A percentile compares a stretch with the other conserved stretches of the same genome.
Conservation (phyloP, 441 rosid genomes). For the Eruca vesicaria region DNA sequence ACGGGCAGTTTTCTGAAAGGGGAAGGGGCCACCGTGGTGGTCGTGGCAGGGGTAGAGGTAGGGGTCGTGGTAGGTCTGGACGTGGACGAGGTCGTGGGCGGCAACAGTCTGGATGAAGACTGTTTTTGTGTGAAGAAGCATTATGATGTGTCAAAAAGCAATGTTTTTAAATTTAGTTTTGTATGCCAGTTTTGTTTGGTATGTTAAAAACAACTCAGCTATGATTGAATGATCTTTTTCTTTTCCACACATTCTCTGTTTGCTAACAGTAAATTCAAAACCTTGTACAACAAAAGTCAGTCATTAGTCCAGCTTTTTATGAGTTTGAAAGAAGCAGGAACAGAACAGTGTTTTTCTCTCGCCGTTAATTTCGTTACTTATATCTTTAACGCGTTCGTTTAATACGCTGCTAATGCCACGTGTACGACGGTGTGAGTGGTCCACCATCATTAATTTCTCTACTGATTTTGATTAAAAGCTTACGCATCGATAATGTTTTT, state of each 20-base stretch:
- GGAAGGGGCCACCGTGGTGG: slow-evolving; percentile 52
- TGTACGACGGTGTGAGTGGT: slow-evolving; percentile 12
- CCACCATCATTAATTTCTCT: slow-evolving; percentile 12
- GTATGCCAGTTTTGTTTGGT: slow-evolving; percentile 10
- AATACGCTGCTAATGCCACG: slow-evolving; percentile 10
- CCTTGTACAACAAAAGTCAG: neutral
- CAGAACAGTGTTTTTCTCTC: neutral
- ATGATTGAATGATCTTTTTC: neutral
- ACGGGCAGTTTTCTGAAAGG: slow-evolving; percentile 42
- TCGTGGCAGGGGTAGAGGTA: slow-evolving; percentile 40
- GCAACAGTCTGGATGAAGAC: slow-evolving; percentile 25
- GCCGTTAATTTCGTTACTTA: slow-evolving; percentile 23
- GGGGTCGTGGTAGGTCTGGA: slow-evolving; percentile 36
- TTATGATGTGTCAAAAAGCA: neutral
- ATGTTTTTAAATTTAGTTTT: slow-evolving; percentile 11
- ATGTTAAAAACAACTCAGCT: neutral
- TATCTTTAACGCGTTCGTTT: neutral
- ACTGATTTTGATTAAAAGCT: slow-evolving; percentile 32
- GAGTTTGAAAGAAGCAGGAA: neutral
- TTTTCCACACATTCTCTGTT: neutral
- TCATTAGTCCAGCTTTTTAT: neutral
- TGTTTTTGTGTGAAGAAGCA: neutral
- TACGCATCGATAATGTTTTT: slow-evolving; percentile 1
- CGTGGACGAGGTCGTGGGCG: slow-evolving; percentile 38
- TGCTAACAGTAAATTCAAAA: neutral